phyloP scores from a whole-genome alignment of 1,284 basidiomycete genomes.

The Taiwanofungus camphoratus region DNA sequence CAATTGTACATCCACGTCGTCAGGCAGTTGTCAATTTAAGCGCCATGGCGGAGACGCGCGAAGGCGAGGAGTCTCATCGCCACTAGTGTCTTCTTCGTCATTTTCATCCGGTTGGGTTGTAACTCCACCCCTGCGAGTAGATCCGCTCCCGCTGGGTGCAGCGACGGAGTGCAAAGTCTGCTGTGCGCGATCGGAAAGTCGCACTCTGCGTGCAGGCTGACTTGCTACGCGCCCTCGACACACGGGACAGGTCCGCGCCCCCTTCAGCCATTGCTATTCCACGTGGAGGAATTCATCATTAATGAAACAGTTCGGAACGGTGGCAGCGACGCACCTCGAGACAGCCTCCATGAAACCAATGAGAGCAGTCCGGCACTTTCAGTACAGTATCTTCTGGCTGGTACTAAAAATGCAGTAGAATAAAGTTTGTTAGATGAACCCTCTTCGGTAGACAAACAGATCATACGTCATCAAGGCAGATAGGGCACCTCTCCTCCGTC shows the following conservation, averaged over 20 bases:
- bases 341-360: constrained; percentile 74
- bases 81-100: too few relatives aligned
- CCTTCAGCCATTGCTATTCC: constrained; percentile 29
- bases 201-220: background rate
- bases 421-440: constrained; percentile 9
- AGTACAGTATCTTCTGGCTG: constrained; percentile 47
- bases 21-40: too few relatives aligned
- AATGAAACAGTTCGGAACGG: background rate
- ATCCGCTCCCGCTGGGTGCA: constrained; percentile 8
- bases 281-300: background rate
- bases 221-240: constrained; percentile 20
- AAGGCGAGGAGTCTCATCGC: too few relatives aligned
- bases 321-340: constrained; percentile 44
- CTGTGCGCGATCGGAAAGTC: too few relatives aligned
- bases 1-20: too few relatives aligned
- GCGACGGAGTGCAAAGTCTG: constrained; percentile 1
- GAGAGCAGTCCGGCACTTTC: constrained; percentile 60
- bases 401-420: constrained; percentile 40
- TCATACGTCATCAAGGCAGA: constrained; percentile 75
- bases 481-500: constrained; percentile 68
- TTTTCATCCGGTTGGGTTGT: too few relatives aligned
- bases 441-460: constrained; percentile 13
- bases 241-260: constrained; percentile 25
- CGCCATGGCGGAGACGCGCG: too few relatives aligned
- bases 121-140: too few relatives aligned